These are phyloP conservation scores for Penicillium maclennaniae DNA, from an alignment of 495 filamentous ascomycete genomes.

Conservation along the genomic window DNA sequence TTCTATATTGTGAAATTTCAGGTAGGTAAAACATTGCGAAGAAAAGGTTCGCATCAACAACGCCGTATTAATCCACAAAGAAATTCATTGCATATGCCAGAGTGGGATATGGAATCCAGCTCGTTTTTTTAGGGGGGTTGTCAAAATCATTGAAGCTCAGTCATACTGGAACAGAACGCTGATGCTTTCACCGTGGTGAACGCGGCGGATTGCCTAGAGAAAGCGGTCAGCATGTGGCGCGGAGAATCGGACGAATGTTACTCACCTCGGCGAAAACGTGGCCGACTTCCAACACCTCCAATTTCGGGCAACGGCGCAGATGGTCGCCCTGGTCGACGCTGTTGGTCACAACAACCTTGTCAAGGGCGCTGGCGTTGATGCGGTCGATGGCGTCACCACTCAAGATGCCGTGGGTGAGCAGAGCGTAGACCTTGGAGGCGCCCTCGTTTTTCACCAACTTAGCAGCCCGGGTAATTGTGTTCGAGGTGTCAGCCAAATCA, in stretches of 20 bases:
- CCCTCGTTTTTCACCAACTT: constrained; percentile 94
- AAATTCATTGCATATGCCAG: constrained; percentile 20
- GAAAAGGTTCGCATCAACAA: constrained; percentile 16
- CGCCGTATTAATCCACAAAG: constrained; percentile 14
- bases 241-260: constrained; percentile 6
- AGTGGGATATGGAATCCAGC: constrained; percentile 5
- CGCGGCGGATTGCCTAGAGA: constrained; percentile 80
- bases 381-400: constrained; percentile 91
- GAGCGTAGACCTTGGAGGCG: constrained; percentile 78
- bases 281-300: constrained; percentile 89
- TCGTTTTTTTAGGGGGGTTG: not conserved
- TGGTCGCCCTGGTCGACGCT: constrained; percentile 87
- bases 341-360: constrained; percentile 92
- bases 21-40: constrained; percentile 4
- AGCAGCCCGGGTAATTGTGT: constrained; percentile 95
- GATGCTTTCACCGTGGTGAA: constrained; percentile 97
- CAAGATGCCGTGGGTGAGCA: constrained; percentile 91
- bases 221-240: constrained; percentile 18
- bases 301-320: constrained; percentile 67
- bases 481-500: constrained; percentile 91
- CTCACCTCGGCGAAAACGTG: constrained; percentile 87
- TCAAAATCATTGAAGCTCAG: constrained; percentile 22
- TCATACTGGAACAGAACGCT: constrained; percentile 95
- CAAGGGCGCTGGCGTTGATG: constrained; percentile 85
- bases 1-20: constrained; percentile 19